Base-by-base conservation (phyloP, 1,139 yeast species). In the Spathaspora jeffriesii region DNA sequence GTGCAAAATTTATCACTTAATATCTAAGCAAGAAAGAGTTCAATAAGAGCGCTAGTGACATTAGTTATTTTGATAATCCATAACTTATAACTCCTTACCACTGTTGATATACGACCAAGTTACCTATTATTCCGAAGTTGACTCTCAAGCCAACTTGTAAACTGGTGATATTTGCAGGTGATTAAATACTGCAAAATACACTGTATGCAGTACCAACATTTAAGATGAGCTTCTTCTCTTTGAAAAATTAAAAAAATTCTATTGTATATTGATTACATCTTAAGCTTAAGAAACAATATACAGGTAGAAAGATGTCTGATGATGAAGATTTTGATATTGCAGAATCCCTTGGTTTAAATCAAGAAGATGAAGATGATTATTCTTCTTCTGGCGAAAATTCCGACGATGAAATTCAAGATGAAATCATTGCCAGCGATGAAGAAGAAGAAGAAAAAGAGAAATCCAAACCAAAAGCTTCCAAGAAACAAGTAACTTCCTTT, bases 321-420 rank as follows among this genome's bases (percentile, higher is more conserved):
- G 89, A 83, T 60, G 87, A 81, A 58, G 86, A 74, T 8, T 78
- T 70, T 59, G 92, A 88, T 63, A 87, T 88, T 58, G 85, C 91
- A 32, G 73, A 80, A 32, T 73, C 83, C 41, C 73, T 88, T 46
- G 88, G 86, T 2, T 62, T 82, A 37, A 69, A 68, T 15, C 62
- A 60, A 14, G 67, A 60, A 6, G 70, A 62, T 44, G 67, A 73
- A 25, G 79, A 72, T 40, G 71, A 70, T 3, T 80, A 70, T 34
- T 67, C 64, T 21, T 72, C 65, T 47, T 67, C 65, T 21, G 68
- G 65, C 22, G 47, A 39, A 11, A 78, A 71, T 37, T 70, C 72
- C 2, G 67, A 60, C 18, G 64, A 55, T 25, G 76, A 80, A 38
- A 52, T 80, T 18, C 87, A 84, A 60, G 92, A 86, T 62, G 82